Base-by-base conservation (phyloP, 768 basidiomycete genomes). In the Lactarius quietus region DNA sequence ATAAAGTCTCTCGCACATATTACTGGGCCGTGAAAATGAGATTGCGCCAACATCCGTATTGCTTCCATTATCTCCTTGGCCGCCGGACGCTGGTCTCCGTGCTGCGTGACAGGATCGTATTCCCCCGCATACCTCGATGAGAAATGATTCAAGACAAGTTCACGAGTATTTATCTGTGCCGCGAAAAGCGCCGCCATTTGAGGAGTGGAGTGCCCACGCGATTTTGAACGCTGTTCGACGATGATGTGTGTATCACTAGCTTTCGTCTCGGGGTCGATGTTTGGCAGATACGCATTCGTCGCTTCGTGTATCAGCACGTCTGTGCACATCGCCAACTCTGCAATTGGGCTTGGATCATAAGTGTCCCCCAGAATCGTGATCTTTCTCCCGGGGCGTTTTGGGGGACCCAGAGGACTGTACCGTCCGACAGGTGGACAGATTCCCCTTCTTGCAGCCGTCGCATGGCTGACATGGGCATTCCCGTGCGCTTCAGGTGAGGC, bases 171-270 rank as follows among this genome's bases (percentile, higher is more conserved):
- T 45, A 92, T 83, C 10, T 75, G 77, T 72, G 81, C 85, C 6
- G 90, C 94, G 72, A 95, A 95, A 15, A 79, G 78, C 14, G 87
- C 94, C 9, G 93, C 95, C 86, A 94, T 90, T 71, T 92, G 90
- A 1, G 94, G 93, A 15, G 94, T 97, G 6, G 92, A 93, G 74
- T 97, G 94, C 0, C 94, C 95, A 72, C 92, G 83, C 3, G 85
- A 86, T 73, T 80, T 88, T 8, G 92, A 79, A 63, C 86, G 83
- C 41, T 75, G 75, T 71, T 90, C 83, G 8, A 93, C 83, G 17
- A 71, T 81, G 70, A 84, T 82, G 65, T 82, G 82, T 8, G 86
- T 88, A 62, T 92, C 90, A 3, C 73, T 75, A 3, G 73, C 59
- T 62, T 89, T 90, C 17, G 86, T 88, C 31, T 77, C 73, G 7